A percentile compares a stretch with the other conserved stretches of the same genome.
Evolutionary conservation across 2,329 filamentous ascomycete genomes (phyloP).

Genomic region (Podosphaera xanthii): DNA sequence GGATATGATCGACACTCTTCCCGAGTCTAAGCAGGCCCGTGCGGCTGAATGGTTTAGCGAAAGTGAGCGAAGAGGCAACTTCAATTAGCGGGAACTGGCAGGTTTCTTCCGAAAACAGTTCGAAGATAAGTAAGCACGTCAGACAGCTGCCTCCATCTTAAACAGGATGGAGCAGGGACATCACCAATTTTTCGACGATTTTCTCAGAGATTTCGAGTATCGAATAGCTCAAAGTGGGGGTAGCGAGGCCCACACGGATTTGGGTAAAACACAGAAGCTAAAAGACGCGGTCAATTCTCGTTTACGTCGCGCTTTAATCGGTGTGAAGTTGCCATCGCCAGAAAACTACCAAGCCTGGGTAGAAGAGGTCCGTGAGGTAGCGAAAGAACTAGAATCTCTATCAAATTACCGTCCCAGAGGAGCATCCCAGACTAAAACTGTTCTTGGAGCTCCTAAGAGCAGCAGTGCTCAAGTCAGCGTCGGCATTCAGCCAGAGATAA

Average conservation of each 20-base stretch:
- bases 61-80: neutral
- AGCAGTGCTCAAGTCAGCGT: neutral
- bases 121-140: neutral
- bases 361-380: neutral
- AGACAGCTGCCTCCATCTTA: neutral
- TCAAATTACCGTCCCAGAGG: neutral
- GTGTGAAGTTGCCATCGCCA: neutral
- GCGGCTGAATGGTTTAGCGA: neutral
- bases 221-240: neutral
- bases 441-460: neutral
- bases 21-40: neutral
- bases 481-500: too few species aligned
- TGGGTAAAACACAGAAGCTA: neutral
- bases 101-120: neutral
- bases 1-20: neutral
- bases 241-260: neutral
- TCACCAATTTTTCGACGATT: neutral
- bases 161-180: neutral
- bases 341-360: neutral
- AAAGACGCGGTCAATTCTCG: neutral
- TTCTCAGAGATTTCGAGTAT: neutral
- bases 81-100: neutral
- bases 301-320: neutral
- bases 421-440: neutral
- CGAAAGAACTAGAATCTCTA: neutral